These are phyloP conservation scores for Hygrocybe punicea DNA, from an alignment of 768 basidiomycete genomes.

Conservation along the genomic window DNA sequence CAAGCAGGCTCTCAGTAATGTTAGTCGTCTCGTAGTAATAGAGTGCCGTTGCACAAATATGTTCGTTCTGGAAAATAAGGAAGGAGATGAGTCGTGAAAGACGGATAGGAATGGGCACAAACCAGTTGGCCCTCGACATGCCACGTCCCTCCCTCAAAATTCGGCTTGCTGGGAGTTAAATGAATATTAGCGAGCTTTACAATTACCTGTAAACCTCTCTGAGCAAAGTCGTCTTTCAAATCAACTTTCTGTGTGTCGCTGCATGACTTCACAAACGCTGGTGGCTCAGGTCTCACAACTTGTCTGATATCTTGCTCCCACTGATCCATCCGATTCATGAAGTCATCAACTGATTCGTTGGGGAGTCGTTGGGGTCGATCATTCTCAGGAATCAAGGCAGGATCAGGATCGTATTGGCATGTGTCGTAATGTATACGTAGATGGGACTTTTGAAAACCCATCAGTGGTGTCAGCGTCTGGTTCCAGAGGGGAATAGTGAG, in stretches of 20 bases:
- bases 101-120: neutral
- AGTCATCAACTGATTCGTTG: constrained; percentile 10
- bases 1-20: constrained; percentile 28
- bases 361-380: constrained; percentile 3
- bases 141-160: constrained; percentile 38
- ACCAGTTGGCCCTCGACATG: constrained; percentile 36
- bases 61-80: constrained; percentile 19
- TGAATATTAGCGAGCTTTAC: constrained; percentile 33
- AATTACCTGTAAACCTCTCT: constrained; percentile 27
- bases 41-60: constrained; percentile 27
- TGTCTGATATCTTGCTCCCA: constrained; percentile 6
- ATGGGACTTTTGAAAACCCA: neutral
- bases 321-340: constrained; percentile 7
- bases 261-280: constrained; percentile 11
- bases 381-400: constrained; percentile 4
- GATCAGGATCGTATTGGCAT: constrained; percentile 7
- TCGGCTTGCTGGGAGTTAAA: constrained; percentile 37
- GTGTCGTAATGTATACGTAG: constrained; percentile 9
- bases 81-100: neutral
- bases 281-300: constrained; percentile 19
- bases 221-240: constrained; percentile 9
- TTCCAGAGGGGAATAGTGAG: constrained; percentile 33
- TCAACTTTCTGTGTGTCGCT: constrained; percentile 2
- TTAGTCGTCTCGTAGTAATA: constrained; percentile 33
- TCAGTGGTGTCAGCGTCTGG: constrained; percentile 20